Conservation (phyloP, 805 yeast species). For the Wickerhamomyces bovis region DNA sequence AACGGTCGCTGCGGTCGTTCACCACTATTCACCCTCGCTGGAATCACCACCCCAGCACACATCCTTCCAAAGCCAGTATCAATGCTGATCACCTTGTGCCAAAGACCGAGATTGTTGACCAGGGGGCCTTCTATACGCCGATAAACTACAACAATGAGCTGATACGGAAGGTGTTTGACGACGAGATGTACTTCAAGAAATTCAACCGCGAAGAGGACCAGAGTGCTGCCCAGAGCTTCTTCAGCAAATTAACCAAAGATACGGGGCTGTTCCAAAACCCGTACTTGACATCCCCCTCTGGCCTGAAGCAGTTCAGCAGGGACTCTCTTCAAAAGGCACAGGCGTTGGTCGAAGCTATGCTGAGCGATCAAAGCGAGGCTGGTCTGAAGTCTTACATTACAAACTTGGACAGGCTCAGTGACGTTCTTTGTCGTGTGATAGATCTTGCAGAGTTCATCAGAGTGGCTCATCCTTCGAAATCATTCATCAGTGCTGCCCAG, state of each 20-base stretch:
- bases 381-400: conserved; percentile 48
- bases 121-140: conserved; percentile 1
- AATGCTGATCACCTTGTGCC: not conserved
- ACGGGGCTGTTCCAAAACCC: conserved; percentile 76
- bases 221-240: conserved; percentile 4
- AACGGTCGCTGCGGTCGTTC: not conserved
- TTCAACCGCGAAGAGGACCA: conserved; percentile 32
- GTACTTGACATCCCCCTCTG: conserved; percentile 60
- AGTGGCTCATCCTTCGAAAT: conserved; percentile 73
- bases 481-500: conserved; percentile 77
- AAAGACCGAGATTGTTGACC: not conserved
- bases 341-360: conserved; percentile 50
- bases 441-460: conserved; percentile 91
- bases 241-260: conserved; percentile 14
- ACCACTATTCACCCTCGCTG: not conserved
- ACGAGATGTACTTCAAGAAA: conserved; percentile 47
- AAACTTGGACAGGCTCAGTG: conserved; percentile 79
- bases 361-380: conserved; percentile 35
- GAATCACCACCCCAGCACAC: not conserved
- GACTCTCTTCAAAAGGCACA: conserved; percentile 64
- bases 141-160: conserved; percentile 21
- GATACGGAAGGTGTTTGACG: conserved; percentile 53
- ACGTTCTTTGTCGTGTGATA: conserved; percentile 83
- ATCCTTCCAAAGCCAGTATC: not conserved
- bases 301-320: conserved; percentile 60